Conservation (phyloP, 768 basidiomycete genomes). For the Cystobasidium tubakii region DNA sequence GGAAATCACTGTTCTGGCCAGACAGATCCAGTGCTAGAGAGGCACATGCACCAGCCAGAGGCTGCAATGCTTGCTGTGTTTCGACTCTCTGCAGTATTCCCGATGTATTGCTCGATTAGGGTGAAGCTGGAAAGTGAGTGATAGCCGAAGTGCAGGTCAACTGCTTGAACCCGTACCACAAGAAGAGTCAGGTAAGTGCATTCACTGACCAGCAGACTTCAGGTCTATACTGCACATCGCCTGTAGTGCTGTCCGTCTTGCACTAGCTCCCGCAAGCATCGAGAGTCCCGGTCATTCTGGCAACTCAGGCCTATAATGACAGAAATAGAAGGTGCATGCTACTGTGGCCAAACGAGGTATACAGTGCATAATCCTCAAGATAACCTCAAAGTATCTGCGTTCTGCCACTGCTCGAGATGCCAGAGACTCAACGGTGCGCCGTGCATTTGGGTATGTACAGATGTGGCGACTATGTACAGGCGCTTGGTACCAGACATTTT, state of each 20-base stretch:
- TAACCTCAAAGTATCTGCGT: not conserved
- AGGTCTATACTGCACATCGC: too few species aligned
- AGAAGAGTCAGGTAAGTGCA: too few species aligned
- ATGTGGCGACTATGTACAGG: not conserved
- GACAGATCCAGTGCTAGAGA: too few species aligned
- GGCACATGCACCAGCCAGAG: too few species aligned
- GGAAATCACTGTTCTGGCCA: too few species aligned
- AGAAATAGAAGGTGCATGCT: slow-evolving; percentile 16
- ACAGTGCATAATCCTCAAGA: not conserved
- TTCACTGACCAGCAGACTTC: too few species aligned
- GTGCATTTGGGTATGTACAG: slow-evolving; percentile 51
- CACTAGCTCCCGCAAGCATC: not conserved
- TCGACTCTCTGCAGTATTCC: too few species aligned
- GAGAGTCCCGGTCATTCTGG: not conserved
- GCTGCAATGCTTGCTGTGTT: too few species aligned
- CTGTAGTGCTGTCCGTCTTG: too few species aligned
- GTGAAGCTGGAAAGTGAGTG: too few species aligned
- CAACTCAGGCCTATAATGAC: not conserved
- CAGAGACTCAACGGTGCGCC: slow-evolving; percentile 60
- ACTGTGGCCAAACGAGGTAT: not conserved
- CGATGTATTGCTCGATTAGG: too few species aligned
- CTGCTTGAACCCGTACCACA: not conserved
- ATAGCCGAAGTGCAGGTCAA: too few species aligned
- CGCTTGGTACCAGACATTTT: not conserved
- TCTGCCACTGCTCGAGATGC: slow-evolving; percentile 63